A percentile compares a stretch with the other conserved stretches of the same genome.
These are phyloP conservation scores for Aspergillus hancockii DNA, from an alignment of 495 filamentous ascomycete genomes.

Conservation along the genomic window DNA sequence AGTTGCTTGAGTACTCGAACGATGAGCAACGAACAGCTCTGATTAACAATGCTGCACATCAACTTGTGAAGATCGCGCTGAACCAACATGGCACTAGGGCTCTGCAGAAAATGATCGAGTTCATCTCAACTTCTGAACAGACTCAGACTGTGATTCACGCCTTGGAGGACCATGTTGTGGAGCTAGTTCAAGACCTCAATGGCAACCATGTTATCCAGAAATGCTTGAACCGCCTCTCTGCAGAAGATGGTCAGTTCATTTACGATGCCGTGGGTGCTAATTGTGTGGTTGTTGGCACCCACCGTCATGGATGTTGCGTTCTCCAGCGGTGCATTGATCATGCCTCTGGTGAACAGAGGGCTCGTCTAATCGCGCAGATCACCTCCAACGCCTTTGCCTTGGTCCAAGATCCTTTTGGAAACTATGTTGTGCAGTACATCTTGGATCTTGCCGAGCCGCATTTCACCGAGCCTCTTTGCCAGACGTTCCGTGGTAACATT, in stretches of 20 bases:
- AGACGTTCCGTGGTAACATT: constrained; percentile 73
- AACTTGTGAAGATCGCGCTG: constrained; percentile 87
- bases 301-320: constrained; percentile 97
- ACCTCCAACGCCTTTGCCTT: constrained; percentile 77
- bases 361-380: constrained; percentile 81
- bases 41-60: constrained; percentile 80
- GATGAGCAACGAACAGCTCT: constrained; percentile 92
- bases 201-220: constrained; percentile 99
- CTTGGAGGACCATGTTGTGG: constrained; percentile 76
- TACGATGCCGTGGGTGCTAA: constrained; percentile 86
- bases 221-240: constrained; percentile 87
- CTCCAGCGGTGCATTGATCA: constrained; percentile 98
- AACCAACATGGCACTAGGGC: constrained; percentile 97
- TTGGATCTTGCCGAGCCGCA: constrained; percentile 80
- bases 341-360: constrained; percentile 85
- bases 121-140: constrained; percentile 76
- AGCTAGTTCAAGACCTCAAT: constrained; percentile 93
- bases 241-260: constrained; percentile 88
- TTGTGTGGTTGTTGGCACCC: constrained; percentile 90
- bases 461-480: constrained; percentile 84
- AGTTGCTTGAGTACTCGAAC: constrained; percentile 87
- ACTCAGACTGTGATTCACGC: constrained; percentile 80
- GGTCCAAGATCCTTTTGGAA: constrained; percentile 95
- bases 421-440: constrained; percentile 98
- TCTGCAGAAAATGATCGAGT: constrained; percentile 99